Evolutionary conservation across 352 stramenopile species (phyloP).

Genomic region (Pythium periplocum): DNA sequence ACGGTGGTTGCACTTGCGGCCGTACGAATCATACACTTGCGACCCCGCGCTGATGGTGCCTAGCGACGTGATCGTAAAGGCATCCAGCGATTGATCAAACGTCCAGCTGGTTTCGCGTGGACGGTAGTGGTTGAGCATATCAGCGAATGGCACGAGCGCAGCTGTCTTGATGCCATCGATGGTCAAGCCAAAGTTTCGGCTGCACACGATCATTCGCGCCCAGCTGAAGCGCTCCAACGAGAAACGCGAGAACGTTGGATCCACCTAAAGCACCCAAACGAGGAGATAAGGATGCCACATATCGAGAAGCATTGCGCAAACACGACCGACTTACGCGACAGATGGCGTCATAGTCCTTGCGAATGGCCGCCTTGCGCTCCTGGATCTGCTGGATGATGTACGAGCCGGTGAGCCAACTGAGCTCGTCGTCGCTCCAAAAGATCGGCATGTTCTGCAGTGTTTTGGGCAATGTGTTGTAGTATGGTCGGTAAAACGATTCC

Average conservation of each 20-base stretch:
- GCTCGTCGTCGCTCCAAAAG: slow-evolving; percentile 97
- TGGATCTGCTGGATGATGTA: slow-evolving; percentile 94
- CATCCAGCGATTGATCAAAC: slow-evolving; percentile 78
- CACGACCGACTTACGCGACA: slow-evolving; percentile 45
- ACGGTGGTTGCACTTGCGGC: slow-evolving; percentile 99
- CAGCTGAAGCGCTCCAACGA: slow-evolving; percentile 97
- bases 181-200: slow-evolving; percentile 97
- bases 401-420: slow-evolving; percentile 88
- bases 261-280: slow-evolving; percentile 30
- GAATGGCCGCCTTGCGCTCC: slow-evolving; percentile 94
- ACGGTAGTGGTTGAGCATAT: slow-evolving; percentile 99
- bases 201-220: slow-evolving; percentile 98
- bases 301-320: too few relatives aligned
- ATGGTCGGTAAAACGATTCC: slow-evolving; percentile 87
- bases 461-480: slow-evolving; percentile 97
- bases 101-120: slow-evolving; percentile 95
- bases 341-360: slow-evolving; percentile 97
- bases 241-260: slow-evolving; percentile 89
- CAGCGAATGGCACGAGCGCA: slow-evolving; percentile 97
- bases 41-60: slow-evolving; percentile 66
- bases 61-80: slow-evolving; percentile 89
- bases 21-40: slow-evolving; percentile 99
- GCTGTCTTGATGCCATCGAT: slow-evolving; percentile 96
- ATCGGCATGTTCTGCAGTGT: slow-evolving; percentile 98
- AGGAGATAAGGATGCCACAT: too few relatives aligned